These are phyloP conservation scores for Ramichloridium luteum DNA, from an alignment of 2,329 filamentous ascomycete genomes.

Conservation along the genomic window DNA sequence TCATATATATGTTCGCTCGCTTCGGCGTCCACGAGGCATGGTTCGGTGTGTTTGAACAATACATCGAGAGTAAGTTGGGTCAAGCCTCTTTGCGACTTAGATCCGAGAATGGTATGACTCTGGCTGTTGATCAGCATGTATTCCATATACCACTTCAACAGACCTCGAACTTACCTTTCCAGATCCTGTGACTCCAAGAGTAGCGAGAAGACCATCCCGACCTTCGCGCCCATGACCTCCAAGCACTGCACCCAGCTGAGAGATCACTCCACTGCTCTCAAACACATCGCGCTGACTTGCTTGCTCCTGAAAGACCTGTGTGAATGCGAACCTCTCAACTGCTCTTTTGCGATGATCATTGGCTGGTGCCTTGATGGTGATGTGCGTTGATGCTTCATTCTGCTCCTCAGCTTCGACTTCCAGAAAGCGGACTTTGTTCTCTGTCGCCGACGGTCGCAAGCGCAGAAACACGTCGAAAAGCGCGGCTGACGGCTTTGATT, in stretches of 20 bases:
- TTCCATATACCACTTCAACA: not conserved
- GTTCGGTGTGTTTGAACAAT: conserved; percentile 68
- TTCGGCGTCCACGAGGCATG: conserved; percentile 52
- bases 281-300: conserved; percentile 80
- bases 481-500: conserved; percentile 21
- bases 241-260: conserved; percentile 70
- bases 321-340: conserved; percentile 90
- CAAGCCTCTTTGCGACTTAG: conserved; percentile 70
- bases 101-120: conserved; percentile 94
- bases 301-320: conserved; percentile 79
- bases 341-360: conserved; percentile 73
- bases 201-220: conserved; percentile 80
- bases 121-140: conserved; percentile 27
- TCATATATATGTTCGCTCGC: conserved; percentile 51
- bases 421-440: conserved; percentile 55
- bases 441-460: conserved; percentile 41
- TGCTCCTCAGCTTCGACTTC: conserved; percentile 50
- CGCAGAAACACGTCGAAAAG: conserved; percentile 90
- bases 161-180: conserved; percentile 57
- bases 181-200: conserved; percentile 85
- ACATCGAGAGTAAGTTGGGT: conserved; percentile 87
- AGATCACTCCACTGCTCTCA: conserved; percentile 60
- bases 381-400: conserved; percentile 33
- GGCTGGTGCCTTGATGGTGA: conserved; percentile 51
- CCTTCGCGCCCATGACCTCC: conserved; percentile 61